Evolutionary conservation across 2,329 filamentous ascomycete genomes (phyloP).

Genomic region (Botrytis fragariae): DNA sequence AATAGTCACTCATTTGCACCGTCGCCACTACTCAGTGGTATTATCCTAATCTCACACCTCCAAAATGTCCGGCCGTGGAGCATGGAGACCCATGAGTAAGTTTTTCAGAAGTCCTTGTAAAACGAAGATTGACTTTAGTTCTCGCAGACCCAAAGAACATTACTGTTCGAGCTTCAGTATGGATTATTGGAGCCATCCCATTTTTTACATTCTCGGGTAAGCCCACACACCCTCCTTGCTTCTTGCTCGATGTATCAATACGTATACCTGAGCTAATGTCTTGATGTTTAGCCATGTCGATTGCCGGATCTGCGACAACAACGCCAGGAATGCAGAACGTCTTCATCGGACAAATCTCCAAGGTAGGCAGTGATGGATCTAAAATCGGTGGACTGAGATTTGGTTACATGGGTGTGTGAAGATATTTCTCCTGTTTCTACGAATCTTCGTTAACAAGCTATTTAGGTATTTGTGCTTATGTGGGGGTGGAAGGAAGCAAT

Average conservation of each 20-base stretch:
- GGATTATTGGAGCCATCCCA: conserved; percentile 15
- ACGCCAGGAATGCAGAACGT: conserved; percentile 15
- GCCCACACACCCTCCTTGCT: neutral
- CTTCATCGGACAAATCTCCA: conserved; percentile 5
- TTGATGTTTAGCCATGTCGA: conserved; percentile 10
- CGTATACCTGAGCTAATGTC: neutral
- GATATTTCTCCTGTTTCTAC: neutral
- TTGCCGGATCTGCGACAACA: conserved; percentile 14
- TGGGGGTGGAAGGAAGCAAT: conserved; percentile 14
- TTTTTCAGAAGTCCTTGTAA: neutral
- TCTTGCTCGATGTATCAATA: neutral
- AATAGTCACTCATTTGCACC: neutral
- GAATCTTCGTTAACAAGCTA: neutral
- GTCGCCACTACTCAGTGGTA: neutral
- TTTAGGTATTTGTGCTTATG: conserved; percentile 16
- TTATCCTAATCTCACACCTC: neutral
- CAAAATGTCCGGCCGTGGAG: conserved; percentile 7
- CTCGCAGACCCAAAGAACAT: conserved; percentile 16
- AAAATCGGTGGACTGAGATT: conserved; percentile 9
- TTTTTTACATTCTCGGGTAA: conserved; percentile 11
- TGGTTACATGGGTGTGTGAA: conserved; percentile 13
- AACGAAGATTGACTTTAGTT: neutral
- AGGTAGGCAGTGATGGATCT: neutral
- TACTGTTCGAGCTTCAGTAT: conserved; percentile 11
- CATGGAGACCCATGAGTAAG: conserved; percentile 18